Evolutionary conservation across 441 rosid species (phyloP).

Genomic region (Jatropha podagrica): DNA sequence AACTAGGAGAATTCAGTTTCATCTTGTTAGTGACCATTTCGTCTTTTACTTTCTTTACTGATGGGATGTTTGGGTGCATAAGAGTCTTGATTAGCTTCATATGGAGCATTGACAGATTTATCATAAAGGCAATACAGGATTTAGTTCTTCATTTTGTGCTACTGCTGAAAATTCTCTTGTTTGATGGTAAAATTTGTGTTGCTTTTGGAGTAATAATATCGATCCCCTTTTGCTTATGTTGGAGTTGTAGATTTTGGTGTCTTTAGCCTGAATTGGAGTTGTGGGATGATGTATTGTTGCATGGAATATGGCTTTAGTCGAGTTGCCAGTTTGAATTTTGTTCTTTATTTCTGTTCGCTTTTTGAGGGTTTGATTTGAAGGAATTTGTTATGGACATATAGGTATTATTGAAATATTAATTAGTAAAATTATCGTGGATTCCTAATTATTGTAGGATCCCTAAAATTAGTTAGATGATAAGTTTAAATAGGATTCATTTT

Average conservation of each 20-base stretch:
- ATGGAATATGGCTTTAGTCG: neutral
- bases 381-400: neutral
- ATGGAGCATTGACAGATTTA: neutral
- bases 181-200: neutral
- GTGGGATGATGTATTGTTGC: neutral
- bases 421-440: too few relatives aligned
- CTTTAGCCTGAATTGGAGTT: neutral
- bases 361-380: neutral
- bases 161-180: neutral
- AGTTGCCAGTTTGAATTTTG: neutral
- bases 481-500: too few relatives aligned
- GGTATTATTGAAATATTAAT: too few relatives aligned
- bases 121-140: neutral
- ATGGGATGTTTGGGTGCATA: neutral
- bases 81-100: neutral
- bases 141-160: neutral
- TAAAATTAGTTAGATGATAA: too few relatives aligned
- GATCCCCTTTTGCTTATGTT: neutral
- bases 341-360: neutral
- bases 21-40: too few relatives aligned
- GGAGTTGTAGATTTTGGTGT: neutral
- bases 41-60: too few relatives aligned
- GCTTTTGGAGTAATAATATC: neutral
- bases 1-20: too few relatives aligned
- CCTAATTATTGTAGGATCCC: too few relatives aligned